Evolutionary conservation across 2,329 filamentous ascomycete species (phyloP), one percentile per base, ranked within the genome.

Genomic region (Pseudogymnoascus sp.): DNA sequence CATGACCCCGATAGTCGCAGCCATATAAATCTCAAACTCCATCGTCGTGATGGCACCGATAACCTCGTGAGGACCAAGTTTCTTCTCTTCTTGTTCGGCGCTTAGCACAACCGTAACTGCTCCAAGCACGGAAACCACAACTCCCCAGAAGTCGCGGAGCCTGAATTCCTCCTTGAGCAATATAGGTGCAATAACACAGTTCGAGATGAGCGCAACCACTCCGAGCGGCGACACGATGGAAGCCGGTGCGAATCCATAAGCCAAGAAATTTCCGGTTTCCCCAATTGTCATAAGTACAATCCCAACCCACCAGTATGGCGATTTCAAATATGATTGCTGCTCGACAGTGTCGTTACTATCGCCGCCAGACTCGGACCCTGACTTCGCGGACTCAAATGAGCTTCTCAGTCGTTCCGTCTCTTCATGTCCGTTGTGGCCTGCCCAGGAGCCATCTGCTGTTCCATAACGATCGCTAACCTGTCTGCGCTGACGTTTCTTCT

Each of bases 201-300:
- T 99, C 50, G 92, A 96, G 53, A 99, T 87, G 66, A 99, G 80
- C 1, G 94, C 94, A 11, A 99, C 94, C n/a, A 99, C 94, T 8
- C 94, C 94, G 5, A 99, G 80, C 0, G 94, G 94, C 35, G 92
- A 97, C 44, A 99, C 94, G 70, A 99, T 97, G 12, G 94, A 97
- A 6, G 94, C 94, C 3, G 94, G 94, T 31, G 94, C 94, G 74
- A 99, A 99, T 23, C 94, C 94, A 72, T 99, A 99, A 0, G 94
- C 94, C 66, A 99, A 78, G 72, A 99, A 99, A 74, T 99, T 99
- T 61, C 94, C 94, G 72, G 90, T 88, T 77, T 99, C 94, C 63
- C 94, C 94, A 23, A 96, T 78, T 0, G 88, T 91, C 84, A 99
- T 99, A 65, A 99, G 81, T 14, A 95, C 83, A 68, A 97, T 93